Evolutionary conservation across 345 rosid genomes (phyloP).

Genomic region (Eucalyptus tenuipes): DNA sequence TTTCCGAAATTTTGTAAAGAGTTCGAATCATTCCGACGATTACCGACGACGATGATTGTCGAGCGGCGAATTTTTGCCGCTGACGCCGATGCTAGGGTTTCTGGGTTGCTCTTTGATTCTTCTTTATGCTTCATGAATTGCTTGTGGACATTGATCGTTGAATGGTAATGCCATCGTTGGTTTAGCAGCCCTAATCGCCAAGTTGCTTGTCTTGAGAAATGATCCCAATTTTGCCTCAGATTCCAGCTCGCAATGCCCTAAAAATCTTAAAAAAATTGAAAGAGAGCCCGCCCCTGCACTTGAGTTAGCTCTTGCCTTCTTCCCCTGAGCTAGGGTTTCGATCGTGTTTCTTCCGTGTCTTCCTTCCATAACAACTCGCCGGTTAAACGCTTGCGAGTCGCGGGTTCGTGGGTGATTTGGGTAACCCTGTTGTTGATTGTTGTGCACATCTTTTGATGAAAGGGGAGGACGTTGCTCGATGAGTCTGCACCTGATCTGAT

Average conservation of each 20-base stretch:
- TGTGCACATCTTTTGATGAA: neutral
- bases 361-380: rapidly evolving
- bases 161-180: neutral
- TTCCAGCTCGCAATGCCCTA: neutral
- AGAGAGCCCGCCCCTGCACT: neutral
- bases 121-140: neutral
- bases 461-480: neutral
- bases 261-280: rapidly evolving
- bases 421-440: neutral
- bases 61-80: neutral
- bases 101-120: neutral
- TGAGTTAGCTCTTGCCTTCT: neutral
- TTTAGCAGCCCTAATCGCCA: neutral
- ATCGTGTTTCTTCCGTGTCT: neutral
- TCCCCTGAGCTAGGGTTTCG: neutral
- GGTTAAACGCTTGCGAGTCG: neutral
- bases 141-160: neutral
- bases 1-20: neutral
- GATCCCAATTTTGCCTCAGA: neutral
- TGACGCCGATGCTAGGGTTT: neutral
- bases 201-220: neutral
- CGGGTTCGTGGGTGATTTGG: neutral
- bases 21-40: neutral
- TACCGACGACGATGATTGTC: neutral
- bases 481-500: neutral